These are phyloP conservation scores for Eruca vesicaria DNA, from an alignment of 441 rosid genomes.

Conservation along the genomic window DNA sequence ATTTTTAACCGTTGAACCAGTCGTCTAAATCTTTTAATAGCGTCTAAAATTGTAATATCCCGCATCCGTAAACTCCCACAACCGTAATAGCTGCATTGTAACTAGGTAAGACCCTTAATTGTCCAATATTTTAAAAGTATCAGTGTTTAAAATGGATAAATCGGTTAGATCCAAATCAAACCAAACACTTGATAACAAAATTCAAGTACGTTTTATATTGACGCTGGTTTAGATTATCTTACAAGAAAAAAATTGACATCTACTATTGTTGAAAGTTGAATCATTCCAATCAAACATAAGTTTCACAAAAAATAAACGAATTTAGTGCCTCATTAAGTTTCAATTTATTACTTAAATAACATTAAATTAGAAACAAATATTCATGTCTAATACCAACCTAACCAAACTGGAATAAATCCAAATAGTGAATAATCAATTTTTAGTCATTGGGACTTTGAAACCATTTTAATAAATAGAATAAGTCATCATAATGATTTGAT, in stretches of 20 bases:
- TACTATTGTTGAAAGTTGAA: neutral
- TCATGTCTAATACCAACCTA: conserved; percentile 16
- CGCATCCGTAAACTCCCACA: too few species aligned
- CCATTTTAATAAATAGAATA: neutral
- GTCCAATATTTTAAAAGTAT: neutral
- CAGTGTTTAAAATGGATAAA: neutral
- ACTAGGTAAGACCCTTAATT: too few species aligned
- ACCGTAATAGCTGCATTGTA: too few species aligned
- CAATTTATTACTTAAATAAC: conserved; percentile 3
- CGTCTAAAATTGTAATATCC: too few species aligned
- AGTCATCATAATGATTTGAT: neutral
- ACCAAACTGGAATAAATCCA: conserved; percentile 19
- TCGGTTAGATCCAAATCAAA: neutral
- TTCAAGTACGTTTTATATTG: neutral
- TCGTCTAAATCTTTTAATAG: too few species aligned
- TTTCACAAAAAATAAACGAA: neutral
- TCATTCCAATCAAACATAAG: neutral
- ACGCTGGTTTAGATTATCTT: neutral
- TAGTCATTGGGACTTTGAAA: neutral
- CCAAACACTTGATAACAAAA: neutral
- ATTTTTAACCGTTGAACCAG: too few species aligned
- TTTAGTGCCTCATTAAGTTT: neutral
- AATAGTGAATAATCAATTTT: conserved; percentile 1
- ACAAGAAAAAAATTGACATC: neutral
- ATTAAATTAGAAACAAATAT: neutral